Percentiles rank a stretch among this genome's conserved stretches.
Evolutionary conservation across 192 early-diverging fungal genomes (phyloP).

Genomic region (Backusella macrospora): DNA sequence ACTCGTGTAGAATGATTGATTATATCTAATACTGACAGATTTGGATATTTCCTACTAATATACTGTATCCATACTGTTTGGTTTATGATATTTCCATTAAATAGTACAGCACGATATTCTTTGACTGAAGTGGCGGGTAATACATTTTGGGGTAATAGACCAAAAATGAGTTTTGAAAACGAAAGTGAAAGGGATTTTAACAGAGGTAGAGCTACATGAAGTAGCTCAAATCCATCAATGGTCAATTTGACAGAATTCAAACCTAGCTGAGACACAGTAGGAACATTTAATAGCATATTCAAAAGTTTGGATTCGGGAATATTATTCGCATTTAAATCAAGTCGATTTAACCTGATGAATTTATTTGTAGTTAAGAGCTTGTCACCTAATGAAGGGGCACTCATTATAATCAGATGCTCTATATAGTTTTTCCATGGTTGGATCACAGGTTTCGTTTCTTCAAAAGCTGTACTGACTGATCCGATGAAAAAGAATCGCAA

Average conservation of each 20-base stretch:
- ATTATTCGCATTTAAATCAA: neutral
- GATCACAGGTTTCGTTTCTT: neutral
- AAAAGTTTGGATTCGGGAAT: neutral
- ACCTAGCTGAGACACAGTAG: neutral
- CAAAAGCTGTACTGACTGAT: neutral
- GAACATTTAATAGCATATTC: neutral
- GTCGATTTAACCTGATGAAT: neutral
- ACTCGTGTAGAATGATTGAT: neutral
- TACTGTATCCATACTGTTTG: neutral
- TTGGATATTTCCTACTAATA: neutral
- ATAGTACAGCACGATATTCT: neutral
- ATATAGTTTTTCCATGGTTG: neutral
- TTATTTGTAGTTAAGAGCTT: neutral
- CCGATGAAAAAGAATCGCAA: neutral
- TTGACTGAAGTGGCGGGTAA: neutral
- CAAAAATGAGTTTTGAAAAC: neutral
- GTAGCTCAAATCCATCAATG: neutral
- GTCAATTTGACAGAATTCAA: neutral
- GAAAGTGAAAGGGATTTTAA: neutral
- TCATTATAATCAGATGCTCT: neutral
- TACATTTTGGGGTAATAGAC: neutral
- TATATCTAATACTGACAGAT: neutral
- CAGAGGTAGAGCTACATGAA: neutral
- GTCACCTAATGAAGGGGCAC: neutral
- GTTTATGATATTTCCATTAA: neutral